Percentiles rank a stretch among this genome's conserved stretches.
Conservation (phyloP, 441 rosid species). For the Pelargonium fulgidum region DNA sequence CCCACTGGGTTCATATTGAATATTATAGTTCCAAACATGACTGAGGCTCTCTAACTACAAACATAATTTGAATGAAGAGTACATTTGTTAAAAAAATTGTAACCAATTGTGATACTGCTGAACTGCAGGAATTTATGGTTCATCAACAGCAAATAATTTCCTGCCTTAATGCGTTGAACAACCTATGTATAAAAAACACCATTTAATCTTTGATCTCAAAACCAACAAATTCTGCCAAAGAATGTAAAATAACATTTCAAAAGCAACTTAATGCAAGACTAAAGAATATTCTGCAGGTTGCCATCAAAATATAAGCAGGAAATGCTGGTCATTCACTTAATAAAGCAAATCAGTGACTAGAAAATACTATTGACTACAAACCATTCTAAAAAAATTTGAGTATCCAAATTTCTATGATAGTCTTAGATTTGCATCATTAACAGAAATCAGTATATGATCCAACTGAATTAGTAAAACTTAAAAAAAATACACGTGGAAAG, state of each 20-base stretch:
- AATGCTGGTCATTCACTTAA: not conserved
- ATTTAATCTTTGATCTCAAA: not conserved
- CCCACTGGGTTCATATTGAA: not conserved
- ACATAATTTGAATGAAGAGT: not conserved
- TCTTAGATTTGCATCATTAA: not conserved
- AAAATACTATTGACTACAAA: not conserved
- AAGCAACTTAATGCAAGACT: not conserved
- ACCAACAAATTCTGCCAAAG: not conserved
- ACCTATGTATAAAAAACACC: not conserved
- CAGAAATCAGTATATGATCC: not conserved
- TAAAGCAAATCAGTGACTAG: not conserved
- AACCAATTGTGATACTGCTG: not conserved
- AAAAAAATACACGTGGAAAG: not conserved
- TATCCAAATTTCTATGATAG: not conserved
- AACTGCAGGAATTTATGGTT: not conserved
- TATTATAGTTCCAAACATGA: not conserved
- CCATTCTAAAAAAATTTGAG: not conserved
- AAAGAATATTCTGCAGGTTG: not conserved
- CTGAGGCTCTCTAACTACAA: not conserved
- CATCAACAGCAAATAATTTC: no score
- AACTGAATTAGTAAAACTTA: not conserved
- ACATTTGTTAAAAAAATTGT: not conserved
- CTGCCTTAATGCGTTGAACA: not conserved
- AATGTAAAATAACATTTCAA: not conserved
- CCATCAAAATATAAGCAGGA: not conserved